phyloP scores from a whole-genome alignment of 139 green algal species.

The Trebouxia sp. region DNA sequence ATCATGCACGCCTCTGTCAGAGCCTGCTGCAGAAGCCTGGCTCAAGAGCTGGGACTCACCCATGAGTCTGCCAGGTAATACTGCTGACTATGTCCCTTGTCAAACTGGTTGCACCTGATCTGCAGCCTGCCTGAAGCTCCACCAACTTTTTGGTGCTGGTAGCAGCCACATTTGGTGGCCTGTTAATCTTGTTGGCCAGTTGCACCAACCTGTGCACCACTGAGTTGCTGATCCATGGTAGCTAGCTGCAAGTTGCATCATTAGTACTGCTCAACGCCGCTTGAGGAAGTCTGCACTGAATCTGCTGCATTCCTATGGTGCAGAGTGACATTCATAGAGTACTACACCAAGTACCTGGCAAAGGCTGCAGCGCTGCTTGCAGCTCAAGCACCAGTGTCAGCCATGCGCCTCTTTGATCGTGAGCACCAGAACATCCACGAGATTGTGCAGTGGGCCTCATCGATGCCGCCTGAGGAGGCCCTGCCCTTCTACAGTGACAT shows the following conservation, averaged over 20 bases:
- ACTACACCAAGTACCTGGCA: not conserved
- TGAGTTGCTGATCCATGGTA: too few species aligned
- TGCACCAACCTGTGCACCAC: too few species aligned
- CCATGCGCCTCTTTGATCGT: slow-evolving; percentile 25
- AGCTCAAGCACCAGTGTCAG: slow-evolving; percentile 5
- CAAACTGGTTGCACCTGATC: too few species aligned
- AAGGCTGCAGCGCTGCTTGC: slow-evolving; percentile 1
- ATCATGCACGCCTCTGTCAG: slow-evolving; percentile 27
- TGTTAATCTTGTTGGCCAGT: too few species aligned
- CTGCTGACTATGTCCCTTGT: too few species aligned
- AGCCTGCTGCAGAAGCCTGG: slow-evolving; percentile 6
- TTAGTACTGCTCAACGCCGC: too few species aligned
- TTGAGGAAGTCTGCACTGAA: too few species aligned
- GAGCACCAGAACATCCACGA: slow-evolving; percentile 2
- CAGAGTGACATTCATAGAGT: slow-evolving; percentile 30
- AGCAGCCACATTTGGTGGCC: too few species aligned
- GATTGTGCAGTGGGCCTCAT: slow-evolving; percentile 18
- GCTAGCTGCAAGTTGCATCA: too few species aligned
- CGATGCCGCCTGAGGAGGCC: not conserved
- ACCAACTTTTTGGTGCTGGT: too few species aligned
- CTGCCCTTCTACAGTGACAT: slow-evolving; percentile 29
- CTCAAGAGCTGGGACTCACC: slow-evolving; percentile 30
- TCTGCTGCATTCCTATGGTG: not conserved
- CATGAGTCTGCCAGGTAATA: slow-evolving; percentile 25
- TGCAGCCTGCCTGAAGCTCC: too few species aligned